Evolutionary conservation across 805 yeast species (phyloP).

Genomic region (Wickerhamiella qilinensis): DNA sequence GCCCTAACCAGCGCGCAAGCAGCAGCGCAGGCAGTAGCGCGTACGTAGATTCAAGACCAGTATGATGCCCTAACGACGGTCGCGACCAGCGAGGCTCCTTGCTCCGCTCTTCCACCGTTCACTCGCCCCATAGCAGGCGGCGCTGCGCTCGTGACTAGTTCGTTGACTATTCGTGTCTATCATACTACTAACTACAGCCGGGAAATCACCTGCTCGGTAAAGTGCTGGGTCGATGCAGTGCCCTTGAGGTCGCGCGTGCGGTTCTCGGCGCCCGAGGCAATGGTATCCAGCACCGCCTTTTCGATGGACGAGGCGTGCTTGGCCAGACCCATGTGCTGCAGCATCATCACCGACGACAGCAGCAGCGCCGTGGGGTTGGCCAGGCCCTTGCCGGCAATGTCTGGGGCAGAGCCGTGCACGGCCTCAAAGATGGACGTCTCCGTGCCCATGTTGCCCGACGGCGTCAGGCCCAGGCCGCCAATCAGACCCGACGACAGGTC

Average conservation of each 20-base stretch:
- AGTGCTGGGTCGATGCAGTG: slow-evolving; percentile 70
- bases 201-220: slow-evolving; percentile 80
- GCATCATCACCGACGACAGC: slow-evolving; percentile 95
- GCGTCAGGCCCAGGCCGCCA: slow-evolving; percentile 97
- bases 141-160: no score
- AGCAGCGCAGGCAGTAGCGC: no score
- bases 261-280: slow-evolving; percentile 90
- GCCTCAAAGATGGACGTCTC: slow-evolving; percentile 97
- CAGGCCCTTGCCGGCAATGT: slow-evolving; percentile 95
- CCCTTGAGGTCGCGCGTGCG: slow-evolving; percentile 97
- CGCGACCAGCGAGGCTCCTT: no score
- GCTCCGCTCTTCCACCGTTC: no score
- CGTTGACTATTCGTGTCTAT: slow-evolving; percentile 1
- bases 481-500: slow-evolving; percentile 95
- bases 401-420: slow-evolving; percentile 99
- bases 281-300: slow-evolving; percentile 67
- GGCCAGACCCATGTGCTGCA: slow-evolving; percentile 91
- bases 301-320: slow-evolving; percentile 73
- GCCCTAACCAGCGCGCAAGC: no score
- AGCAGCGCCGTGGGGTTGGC: slow-evolving; percentile 98
- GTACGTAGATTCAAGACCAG: no score
- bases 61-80: no score
- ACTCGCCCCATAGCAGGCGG: no score
- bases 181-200: slow-evolving; percentile 32
- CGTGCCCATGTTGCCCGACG: slow-evolving; percentile 99